Evolutionary conservation across 2,329 filamentous ascomycete species (phyloP).

Genomic region (Hypoxylon sp.): DNA sequence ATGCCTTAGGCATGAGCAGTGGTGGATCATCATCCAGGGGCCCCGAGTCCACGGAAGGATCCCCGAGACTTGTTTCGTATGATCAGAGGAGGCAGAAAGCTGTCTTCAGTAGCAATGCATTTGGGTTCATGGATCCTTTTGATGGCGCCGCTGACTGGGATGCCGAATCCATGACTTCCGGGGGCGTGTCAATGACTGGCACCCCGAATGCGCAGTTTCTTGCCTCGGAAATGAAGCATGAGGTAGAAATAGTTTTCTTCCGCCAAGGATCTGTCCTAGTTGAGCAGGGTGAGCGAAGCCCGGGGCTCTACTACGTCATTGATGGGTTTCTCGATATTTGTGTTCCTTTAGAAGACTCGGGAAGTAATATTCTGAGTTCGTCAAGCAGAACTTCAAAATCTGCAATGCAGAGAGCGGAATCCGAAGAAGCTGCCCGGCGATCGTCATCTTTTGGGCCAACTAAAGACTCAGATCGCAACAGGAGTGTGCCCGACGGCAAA

Average conservation of each 20-base stretch:
- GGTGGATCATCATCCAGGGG: constrained; percentile 75
- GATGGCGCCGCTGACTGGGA: constrained; percentile 85
- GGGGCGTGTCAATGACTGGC: constrained; percentile 70
- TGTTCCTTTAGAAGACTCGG: constrained; percentile 76
- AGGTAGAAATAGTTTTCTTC: constrained; percentile 97
- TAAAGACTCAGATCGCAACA: constrained; percentile 57
- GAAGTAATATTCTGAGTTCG: constrained; percentile 58
- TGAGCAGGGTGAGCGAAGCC: constrained; percentile 96
- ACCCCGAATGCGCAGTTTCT: constrained; percentile 75
- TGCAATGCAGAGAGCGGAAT: constrained; percentile 54
- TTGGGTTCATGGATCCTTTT: constrained; percentile 90
- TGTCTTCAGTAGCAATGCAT: constrained; percentile 83
- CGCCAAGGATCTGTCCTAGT: constrained; percentile 94
- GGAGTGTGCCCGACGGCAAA: constrained; percentile 50
- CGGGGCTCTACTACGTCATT: constrained; percentile 96
- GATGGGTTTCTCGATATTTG: constrained; percentile 97
- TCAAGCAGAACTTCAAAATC: constrained; percentile 53
- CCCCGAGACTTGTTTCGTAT: constrained; percentile 85
- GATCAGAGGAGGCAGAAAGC: constrained; percentile 86
- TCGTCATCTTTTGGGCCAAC: constrained; percentile 42
- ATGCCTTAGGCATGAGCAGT: constrained; percentile 85
- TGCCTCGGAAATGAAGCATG: constrained; percentile 85
- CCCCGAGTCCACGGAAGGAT: constrained; percentile 83
- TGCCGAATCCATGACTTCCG: constrained; percentile 84
- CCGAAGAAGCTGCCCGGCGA: constrained; percentile 40